Base-by-base conservation (phyloP, 1,284 basidiomycete species). In the Stereum hirsutum region DNA sequence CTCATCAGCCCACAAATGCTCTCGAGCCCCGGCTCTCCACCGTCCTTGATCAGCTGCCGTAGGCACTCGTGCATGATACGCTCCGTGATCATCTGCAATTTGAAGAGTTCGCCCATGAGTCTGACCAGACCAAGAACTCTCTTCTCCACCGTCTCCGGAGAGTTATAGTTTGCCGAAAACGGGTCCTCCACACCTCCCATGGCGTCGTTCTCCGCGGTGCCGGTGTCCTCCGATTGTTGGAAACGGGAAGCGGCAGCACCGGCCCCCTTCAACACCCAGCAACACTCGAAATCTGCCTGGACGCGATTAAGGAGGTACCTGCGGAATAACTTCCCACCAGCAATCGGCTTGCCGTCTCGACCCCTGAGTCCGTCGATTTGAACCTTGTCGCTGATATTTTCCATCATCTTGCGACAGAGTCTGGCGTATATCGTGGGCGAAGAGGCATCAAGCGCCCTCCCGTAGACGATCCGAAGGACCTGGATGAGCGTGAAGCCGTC, bases 361-460 rank as follows among this genome's bases (percentile, higher is more conserved):
- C 74, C 78, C 66, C 70, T 75, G 63, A 89, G 82, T 20, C 80
- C n/a, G n/a, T 90, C 89, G 61, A 97, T 93, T 54, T 82, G 81
- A 23, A 97, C 88, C 34, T 84, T 79, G 31, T 81, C 71, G 54
- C 82, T 89, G 56, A 96, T 81, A 56, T 80, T 77, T 62, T 90
- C 88, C 78, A 90, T 86, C 74, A 97, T 85, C 74, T 92, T 91
- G 49, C 89, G 75, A 60, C 92, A 96, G 36, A 98, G 72, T 42
- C 86, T 81, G 21, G 94, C 94, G 63, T 97, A 96, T 89, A 97
- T 94, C 68, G 90, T 87, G 7, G 88, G 91, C 88, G 89, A 96
- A 27, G 82, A 79, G 12, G 89, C 89, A 64, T 96, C 91, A 64
- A 89, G 95, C 2, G 92, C 92, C 72, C 94, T 94, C 64, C 97